A percentile compares a stretch with the other conserved stretches of the same genome.
phyloP scores from a whole-genome alignment of 2,329 filamentous ascomycete genomes.

The Microcyclospora tardicrescens region DNA sequence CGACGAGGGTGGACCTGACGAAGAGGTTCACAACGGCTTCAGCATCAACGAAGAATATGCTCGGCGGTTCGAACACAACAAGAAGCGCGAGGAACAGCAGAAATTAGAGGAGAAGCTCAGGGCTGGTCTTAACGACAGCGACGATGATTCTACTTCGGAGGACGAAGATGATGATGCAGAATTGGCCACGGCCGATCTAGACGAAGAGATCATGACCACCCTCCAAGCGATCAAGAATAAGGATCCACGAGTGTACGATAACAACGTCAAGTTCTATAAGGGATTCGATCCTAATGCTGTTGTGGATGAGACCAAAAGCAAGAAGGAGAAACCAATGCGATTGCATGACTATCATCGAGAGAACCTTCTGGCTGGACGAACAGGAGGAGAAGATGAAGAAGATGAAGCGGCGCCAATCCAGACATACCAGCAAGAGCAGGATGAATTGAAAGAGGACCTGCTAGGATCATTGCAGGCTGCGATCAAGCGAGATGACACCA shows the following conservation, averaged over 20 bases:
- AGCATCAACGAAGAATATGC: constrained; percentile 89
- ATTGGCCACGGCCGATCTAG: constrained; percentile 70
- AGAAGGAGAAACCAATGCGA: constrained; percentile 72
- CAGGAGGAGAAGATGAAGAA: constrained; percentile 46
- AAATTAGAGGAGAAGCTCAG: constrained; percentile 75
- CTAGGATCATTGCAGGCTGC: constrained; percentile 66
- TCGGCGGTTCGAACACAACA: constrained; percentile 85
- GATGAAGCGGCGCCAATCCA: constrained; percentile 37
- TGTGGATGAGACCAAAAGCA: constrained; percentile 27
- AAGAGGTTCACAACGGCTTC: constrained; percentile 28
- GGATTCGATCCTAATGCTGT: constrained; percentile 43
- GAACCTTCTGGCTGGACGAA: constrained; percentile 64
- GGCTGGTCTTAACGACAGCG: constrained; percentile 33
- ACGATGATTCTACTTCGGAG: constrained; percentile 53
- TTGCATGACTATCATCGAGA: constrained; percentile 85
- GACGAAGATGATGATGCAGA: constrained; percentile 81
- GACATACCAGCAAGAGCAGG: constrained; percentile 83
- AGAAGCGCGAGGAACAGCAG: constrained; percentile 81
- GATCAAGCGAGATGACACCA: constrained; percentile 31
- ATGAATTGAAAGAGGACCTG: constrained; percentile 63
- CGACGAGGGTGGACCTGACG: constrained; percentile 11
- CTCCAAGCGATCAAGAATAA: constrained; percentile 78
- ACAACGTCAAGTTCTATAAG: constrained; percentile 63
- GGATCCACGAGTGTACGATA: constrained; percentile 83
- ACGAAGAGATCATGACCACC: constrained; percentile 76